phyloP scores from a whole-genome alignment of 768 basidiomycete genomes.

The Pisolithus orientalis region DNA sequence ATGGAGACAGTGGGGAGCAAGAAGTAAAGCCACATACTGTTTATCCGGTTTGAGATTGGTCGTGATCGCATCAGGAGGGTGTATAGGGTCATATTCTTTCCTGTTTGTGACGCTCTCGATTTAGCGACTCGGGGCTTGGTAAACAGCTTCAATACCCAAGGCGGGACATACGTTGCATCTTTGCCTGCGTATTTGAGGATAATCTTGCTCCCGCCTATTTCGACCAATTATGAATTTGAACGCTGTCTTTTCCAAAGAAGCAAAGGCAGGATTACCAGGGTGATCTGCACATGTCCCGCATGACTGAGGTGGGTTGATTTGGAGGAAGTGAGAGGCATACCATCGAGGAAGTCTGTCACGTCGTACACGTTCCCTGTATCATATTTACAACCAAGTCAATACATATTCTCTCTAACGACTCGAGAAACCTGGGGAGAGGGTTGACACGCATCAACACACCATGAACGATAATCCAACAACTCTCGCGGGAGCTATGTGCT shows the following conservation, averaged over 20 bases:
- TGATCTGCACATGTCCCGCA: constrained; percentile 39
- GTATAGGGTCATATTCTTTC: constrained; percentile 82
- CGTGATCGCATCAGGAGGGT: constrained; percentile 77
- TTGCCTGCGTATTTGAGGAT: constrained; percentile 86
- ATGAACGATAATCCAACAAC: constrained; percentile 83
- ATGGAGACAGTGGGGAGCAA: background rate
- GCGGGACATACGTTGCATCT: constrained; percentile 70
- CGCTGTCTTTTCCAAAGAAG: background rate
- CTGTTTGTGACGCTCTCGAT: constrained; percentile 26
- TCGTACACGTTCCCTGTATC: constrained; percentile 67
- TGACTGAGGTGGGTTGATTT: background rate
- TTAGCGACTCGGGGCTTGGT: background rate
- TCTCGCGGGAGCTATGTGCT: constrained; percentile 50
- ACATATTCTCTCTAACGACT: background rate
- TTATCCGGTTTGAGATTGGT: constrained; percentile 79
- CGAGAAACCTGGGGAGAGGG: background rate
- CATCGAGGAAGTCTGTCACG: constrained; percentile 71
- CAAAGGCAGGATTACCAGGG: constrained; percentile 40
- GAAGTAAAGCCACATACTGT: constrained; percentile 44
- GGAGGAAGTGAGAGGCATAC: constrained; percentile 27
- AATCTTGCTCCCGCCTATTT: constrained; percentile 70
- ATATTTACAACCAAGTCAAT: constrained; percentile 1
- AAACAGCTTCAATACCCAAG: background rate
- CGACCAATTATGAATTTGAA: constrained; percentile 2
- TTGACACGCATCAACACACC: constrained; percentile 35